Evolutionary conservation across 257 asterid species (phyloP), one percentile per base, ranked within the genome.

Genomic region (Echium plantagineum): DNA sequence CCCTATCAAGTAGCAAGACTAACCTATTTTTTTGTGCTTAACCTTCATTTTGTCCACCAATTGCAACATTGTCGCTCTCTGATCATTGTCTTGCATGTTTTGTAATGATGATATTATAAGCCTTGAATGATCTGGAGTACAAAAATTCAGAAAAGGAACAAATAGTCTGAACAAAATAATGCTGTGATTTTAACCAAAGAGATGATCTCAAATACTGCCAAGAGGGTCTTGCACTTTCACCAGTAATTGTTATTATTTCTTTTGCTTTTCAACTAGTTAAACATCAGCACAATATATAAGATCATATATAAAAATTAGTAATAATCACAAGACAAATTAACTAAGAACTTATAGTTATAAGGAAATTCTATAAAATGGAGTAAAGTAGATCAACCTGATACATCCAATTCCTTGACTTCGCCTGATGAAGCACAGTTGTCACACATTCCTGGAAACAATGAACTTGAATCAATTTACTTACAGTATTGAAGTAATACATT

Each of bases 21-120:
- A 67, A 85, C 97, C 90, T 63, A 79, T 51, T 55, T 75, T 72
- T 77, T 81, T 88, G 72, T 76, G 83, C 77, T 68, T 84, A 52
- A 62, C 75, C 85, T 85, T 88, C 81, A 91, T 61, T 72, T 84
- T 91, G 68, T 88, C 95, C 74, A 85, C 94, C 71, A 91, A 66
- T 71, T 88, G 95, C 90, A 91, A 66, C 80, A 91, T 75, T 48
- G 98, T 88, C 52, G 75, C 69, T 71, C 93, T 81, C 73, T 85
- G 96, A 68, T 84, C 94, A 65, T 81, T 88, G 71, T 79, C 84
- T 76, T 82, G 93, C 68, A 75, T 66, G 67, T 84, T 86, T 79
- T 85, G 84, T 82, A 91, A 67, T 30, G 79, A 52, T 32, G 94
- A 83, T 56, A 86, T 72, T 64, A 88, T 67, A 55, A 65, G 19